These are phyloP conservation scores for Entomophthora muscae DNA, from an alignment of 371 early-diverging fungal species.

Conservation along the genomic window DNA sequence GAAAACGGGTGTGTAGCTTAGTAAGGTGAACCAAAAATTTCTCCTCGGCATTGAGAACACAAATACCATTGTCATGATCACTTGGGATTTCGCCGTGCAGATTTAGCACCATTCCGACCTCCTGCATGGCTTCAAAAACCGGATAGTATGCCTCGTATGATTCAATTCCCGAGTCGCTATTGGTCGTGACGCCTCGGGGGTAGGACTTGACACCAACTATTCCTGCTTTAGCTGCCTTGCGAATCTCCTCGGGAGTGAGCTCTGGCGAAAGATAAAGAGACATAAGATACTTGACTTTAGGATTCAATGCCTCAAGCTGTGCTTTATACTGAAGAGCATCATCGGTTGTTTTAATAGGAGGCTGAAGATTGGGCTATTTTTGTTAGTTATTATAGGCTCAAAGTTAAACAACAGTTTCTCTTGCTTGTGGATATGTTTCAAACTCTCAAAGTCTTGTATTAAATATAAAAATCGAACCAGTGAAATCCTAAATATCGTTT, in stretches of 20 bases:
- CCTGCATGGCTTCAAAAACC: constrained; percentile 89
- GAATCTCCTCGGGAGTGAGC: constrained; percentile 78
- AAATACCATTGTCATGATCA: constrained; percentile 63
- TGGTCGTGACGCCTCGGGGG: constrained; percentile 95
- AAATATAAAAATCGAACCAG: background rate
- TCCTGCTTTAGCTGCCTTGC: constrained; percentile 68
- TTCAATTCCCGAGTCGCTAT: constrained; percentile 87
- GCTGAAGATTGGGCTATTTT: constrained; percentile 74
- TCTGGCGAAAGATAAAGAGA: constrained; percentile 79
- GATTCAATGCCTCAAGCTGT: constrained; percentile 62
- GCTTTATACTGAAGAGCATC: constrained; percentile 70
- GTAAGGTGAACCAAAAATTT: constrained; percentile 68
- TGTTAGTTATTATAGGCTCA: background rate
- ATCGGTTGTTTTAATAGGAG: constrained; percentile 73
- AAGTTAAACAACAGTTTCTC: background rate
- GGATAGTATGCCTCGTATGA: constrained; percentile 76
- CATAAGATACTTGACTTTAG: constrained; percentile 77
- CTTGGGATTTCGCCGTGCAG: constrained; percentile 92
- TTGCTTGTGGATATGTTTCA: background rate
- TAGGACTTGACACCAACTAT: constrained; percentile 91
- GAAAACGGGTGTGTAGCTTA: constrained; percentile 74
- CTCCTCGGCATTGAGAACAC: constrained; percentile 93
- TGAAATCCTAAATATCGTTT: background rate
- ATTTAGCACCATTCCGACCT: constrained; percentile 80
- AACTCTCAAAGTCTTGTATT: background rate